These are phyloP conservation scores for Fusarium sp. DNA, from an alignment of 2,329 filamentous ascomycete genomes.

Conservation along the genomic window DNA sequence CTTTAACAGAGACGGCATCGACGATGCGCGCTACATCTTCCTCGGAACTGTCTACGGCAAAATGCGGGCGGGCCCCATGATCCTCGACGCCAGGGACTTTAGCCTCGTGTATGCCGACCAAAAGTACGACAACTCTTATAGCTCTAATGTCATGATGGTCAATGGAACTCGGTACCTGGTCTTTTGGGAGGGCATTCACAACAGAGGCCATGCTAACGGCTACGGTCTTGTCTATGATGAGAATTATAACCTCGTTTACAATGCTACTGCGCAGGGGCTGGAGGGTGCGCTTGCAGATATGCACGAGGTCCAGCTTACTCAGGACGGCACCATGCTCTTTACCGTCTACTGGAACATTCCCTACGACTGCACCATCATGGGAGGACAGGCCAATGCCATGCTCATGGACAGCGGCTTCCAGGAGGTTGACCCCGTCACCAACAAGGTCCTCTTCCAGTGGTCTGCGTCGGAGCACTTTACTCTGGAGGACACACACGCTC, in stretches of 20 bases:
- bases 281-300: slow-evolving; percentile 55
- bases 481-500: slow-evolving; percentile 45
- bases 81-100: slow-evolving; percentile 54
- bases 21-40: slow-evolving; percentile 54
- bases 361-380: slow-evolving; percentile 51
- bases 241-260: slow-evolving; percentile 56
- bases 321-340: slow-evolving; percentile 59
- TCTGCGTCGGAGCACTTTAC: slow-evolving; percentile 53
- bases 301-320: slow-evolving; percentile 62
- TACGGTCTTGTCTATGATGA: slow-evolving; percentile 52
- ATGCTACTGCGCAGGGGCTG: slow-evolving; percentile 56
- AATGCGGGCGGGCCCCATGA: slow-evolving; percentile 53
- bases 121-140: slow-evolving; percentile 47
- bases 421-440: slow-evolving; percentile 56
- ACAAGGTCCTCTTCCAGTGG: slow-evolving; percentile 57
- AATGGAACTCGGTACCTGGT: slow-evolving; percentile 53
- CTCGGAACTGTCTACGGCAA: slow-evolving; percentile 47
- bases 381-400: slow-evolving; percentile 50
- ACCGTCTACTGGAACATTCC: slow-evolving; percentile 57
- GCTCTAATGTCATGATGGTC: slow-evolving; percentile 50
- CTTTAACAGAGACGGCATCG: slow-evolving; percentile 46
- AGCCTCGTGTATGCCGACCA: slow-evolving; percentile 58
- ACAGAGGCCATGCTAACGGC: slow-evolving; percentile 49
- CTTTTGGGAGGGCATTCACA: slow-evolving; percentile 54
- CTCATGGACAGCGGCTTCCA: slow-evolving; percentile 58